A percentile compares a stretch with the other conserved stretches of the same genome.
These are phyloP conservation scores for Geotrichum australiense DNA, from an alignment of 1,139 yeast genomes.

Conservation along the genomic window DNA sequence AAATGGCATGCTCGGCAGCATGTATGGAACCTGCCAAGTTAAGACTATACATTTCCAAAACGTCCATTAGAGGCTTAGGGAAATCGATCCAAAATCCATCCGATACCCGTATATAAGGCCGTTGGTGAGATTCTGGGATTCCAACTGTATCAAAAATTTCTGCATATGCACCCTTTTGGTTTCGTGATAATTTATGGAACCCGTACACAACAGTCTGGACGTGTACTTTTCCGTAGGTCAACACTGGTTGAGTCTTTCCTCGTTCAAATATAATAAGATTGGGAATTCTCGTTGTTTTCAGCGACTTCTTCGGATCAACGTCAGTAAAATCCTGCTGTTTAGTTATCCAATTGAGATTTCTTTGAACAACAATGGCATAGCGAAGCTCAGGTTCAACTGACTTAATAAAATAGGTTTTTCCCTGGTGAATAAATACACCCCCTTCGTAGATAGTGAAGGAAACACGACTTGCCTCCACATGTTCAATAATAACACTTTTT, in stretches of 20 bases:
- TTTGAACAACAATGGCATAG: conserved; percentile 78
- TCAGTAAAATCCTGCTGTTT: conserved; percentile 87
- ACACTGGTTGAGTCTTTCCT: conserved; percentile 1
- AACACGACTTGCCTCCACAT: conserved; percentile 82
- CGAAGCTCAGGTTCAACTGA: conserved; percentile 71
- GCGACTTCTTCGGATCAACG: conserved; percentile 73
- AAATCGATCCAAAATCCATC: conserved; percentile 92
- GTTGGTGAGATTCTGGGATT: conserved; percentile 60
- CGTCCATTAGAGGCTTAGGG: conserved; percentile 55
- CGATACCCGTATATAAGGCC: conserved; percentile 56
- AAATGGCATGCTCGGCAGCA: conserved; percentile 84
- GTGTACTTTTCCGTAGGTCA: conserved; percentile 55
- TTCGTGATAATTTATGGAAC: conserved; percentile 68
- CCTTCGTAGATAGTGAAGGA: conserved; percentile 93
- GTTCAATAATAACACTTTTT: conserved; percentile 72
- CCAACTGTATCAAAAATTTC: conserved; percentile 88
- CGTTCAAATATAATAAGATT: background rate
- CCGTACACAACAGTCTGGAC: conserved; percentile 82
- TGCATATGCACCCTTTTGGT: conserved; percentile 11
- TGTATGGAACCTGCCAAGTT: conserved; percentile 90
- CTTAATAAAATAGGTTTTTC: conserved; percentile 75
- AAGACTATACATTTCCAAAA: conserved; percentile 46
- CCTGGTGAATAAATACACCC: conserved; percentile 90
- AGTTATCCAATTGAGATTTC: conserved; percentile 90
- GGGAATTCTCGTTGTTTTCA: background rate